Conservation (phyloP, 257 asterid genomes). For the Solanum lycopersicoides region DNA sequence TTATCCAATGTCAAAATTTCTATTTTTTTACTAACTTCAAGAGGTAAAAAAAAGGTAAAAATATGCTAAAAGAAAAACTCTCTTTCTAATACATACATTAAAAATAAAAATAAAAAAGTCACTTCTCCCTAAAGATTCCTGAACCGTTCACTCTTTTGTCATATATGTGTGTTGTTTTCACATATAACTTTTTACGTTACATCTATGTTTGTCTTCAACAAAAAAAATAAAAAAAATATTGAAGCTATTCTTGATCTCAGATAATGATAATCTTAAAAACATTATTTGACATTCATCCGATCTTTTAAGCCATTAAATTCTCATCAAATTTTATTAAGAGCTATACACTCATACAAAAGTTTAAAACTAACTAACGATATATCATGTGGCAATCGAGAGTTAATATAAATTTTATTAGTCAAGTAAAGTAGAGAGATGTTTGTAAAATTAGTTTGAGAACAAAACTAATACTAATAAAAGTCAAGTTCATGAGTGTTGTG, state of each 20-base stretch:
- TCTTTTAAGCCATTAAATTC: too few relatives aligned
- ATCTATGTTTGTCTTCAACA: neutral
- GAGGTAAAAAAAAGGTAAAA: neutral
- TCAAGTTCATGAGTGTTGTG: neutral
- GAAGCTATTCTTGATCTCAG: neutral
- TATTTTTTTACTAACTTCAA: neutral
- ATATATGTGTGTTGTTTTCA: neutral
- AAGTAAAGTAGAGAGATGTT: too few relatives aligned
- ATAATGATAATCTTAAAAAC: too few relatives aligned
- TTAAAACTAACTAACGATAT: too few relatives aligned
- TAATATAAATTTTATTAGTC: neutral
- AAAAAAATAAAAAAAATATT: neutral
- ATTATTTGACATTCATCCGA: too few relatives aligned
- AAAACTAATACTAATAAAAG: too few relatives aligned
- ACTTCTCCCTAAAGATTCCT: neutral
- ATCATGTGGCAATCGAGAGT: too few relatives aligned
- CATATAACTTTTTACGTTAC: neutral
- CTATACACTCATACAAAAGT: too few relatives aligned
- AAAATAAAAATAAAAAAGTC: neutral
- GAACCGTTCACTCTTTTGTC: neutral
- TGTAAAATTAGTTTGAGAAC: neutral
- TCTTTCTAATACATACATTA: neutral
- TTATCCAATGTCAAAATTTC: neutral
- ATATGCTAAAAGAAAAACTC: neutral
- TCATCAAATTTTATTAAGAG: neutral